phyloP scores from a whole-genome alignment of 2,329 filamentous ascomycete genomes.

The Phoma herbarum region DNA sequence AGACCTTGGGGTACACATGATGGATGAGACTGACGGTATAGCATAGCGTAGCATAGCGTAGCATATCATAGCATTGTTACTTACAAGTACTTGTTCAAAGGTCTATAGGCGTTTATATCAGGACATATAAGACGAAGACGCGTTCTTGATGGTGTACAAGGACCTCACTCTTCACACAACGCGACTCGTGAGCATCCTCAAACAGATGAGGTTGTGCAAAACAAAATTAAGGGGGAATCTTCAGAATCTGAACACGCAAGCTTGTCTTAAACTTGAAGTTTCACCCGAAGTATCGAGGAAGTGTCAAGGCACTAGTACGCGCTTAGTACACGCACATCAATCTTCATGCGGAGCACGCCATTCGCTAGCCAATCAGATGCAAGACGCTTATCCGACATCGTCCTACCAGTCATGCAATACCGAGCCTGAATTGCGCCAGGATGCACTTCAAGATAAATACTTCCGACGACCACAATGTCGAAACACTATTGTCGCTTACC shows the following conservation, averaged over 20 bases:
- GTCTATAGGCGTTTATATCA: not conserved
- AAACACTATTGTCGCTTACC: slow-evolving; percentile 1
- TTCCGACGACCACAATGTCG: not conserved
- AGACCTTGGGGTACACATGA: not conserved
- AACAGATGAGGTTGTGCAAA: not conserved
- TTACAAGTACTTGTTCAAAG: too few species aligned
- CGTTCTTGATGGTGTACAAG: not conserved
- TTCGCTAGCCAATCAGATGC: slow-evolving; percentile 17
- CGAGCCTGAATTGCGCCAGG: slow-evolving; percentile 14
- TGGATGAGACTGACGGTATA: not conserved
- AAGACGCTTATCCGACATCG: slow-evolving; percentile 18
- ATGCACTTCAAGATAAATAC: slow-evolving; percentile 6
- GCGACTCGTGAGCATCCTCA: not conserved
- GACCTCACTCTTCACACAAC: not conserved
- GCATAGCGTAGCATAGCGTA: slow-evolving; percentile 20
- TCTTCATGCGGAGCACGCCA: slow-evolving; percentile 20
- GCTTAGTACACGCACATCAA: slow-evolving; percentile 14
- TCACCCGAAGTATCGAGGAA: not conserved
- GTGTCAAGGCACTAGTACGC: slow-evolving; percentile 9
- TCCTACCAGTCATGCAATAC: slow-evolving; percentile 8
- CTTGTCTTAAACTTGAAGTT: not conserved
- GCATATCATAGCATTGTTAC: slow-evolving; percentile 14
- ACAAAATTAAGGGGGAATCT: not conserved
- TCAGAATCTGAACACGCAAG: not conserved
- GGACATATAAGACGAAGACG: too few species aligned